Evolutionary conservation across 805 yeast species (phyloP), one percentile per base, ranked within the genome.

Genomic region (Priceomyces fermenticarens): DNA sequence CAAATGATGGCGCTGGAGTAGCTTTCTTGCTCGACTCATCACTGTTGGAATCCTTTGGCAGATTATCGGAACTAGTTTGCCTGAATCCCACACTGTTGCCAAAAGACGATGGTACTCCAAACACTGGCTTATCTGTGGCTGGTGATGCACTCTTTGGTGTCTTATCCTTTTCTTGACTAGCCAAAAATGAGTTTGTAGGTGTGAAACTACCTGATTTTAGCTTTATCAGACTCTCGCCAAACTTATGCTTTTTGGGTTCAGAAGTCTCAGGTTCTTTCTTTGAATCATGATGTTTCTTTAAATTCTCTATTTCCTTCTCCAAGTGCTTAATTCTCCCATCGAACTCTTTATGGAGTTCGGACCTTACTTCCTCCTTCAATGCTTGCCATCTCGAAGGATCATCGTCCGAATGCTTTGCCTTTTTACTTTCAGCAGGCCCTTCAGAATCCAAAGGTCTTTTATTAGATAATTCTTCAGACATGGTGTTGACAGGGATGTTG

Each of bases 101-200:
- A 53, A 70, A 68, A 2, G 70, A 47, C n/a, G 65, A 60, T 10
- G 71, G 55, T 2, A 78, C 55, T 3, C 74, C 78, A 52, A 68
- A 68, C 3, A 62, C 65, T 10, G 17, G 43, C 39, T 32, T 48
- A 14, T 42, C 38, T 10, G 41, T 10, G 12, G 38, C 30, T 17
- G 42, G 32, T 15, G 47, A 43, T 32, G 47, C 42, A 32, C 36
- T 48, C 37, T 41, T 45, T 12, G 48, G 49, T 23, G 49, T 41
- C 30, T 34, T 31, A 11, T 41, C 43, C 26, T 34, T 32, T 12
- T 29, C 31, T 5, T 43, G 26, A 9, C 38, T 31, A 29, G 52
- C 39, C 10, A 58, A 51, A 16, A 37, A 48, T 15, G 36, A 30
- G 4, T 58, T 55, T 5, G 58, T 46, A 4, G 48, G 43, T 9